A percentile compares a stretch with the other conserved stretches of the same genome.
These are phyloP conservation scores for Colletotrichum lupini DNA, from an alignment of 2,329 filamentous ascomycete species.

Conservation along the genomic window DNA sequence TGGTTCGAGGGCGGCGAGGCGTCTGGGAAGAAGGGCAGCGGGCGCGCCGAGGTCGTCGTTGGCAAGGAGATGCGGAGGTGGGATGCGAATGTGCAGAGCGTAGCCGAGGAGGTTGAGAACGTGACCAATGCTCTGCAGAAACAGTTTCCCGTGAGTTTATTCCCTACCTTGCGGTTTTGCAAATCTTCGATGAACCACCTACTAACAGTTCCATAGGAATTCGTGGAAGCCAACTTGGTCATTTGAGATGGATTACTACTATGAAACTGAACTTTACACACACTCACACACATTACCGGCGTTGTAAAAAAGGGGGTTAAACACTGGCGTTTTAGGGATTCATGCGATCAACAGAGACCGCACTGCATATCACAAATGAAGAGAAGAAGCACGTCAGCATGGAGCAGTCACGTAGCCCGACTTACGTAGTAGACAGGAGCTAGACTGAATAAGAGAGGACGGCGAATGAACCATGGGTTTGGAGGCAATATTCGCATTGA, in stretches of 20 bases:
- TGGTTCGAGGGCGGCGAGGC: slow-evolving; percentile 84
- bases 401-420: neutral
- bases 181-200: slow-evolving; percentile 4
- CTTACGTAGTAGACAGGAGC: neutral
- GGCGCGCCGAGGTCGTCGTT: slow-evolving; percentile 70
- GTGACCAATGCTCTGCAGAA: slow-evolving; percentile 84
- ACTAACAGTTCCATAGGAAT: slow-evolving; percentile 54
- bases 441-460: slow-evolving; percentile 1
- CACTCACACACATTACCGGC: slow-evolving; percentile 13
- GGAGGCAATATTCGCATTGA: neutral
- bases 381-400: neutral
- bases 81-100: slow-evolving; percentile 87
- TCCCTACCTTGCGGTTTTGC: too few species aligned
- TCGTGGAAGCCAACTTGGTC: slow-evolving; percentile 65
- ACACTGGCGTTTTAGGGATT: slow-evolving; percentile 29
- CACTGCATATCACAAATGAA: slow-evolving; percentile 23
- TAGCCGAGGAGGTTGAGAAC: slow-evolving; percentile 91
- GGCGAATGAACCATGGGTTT: neutral
- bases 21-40: slow-evolving; percentile 74
- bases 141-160: slow-evolving; percentile 73
- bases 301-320: slow-evolving; percentile 12
- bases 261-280: neutral
- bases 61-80: slow-evolving; percentile 83
- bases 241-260: slow-evolving; percentile 42
- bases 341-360: slow-evolving; percentile 26